A percentile compares a stretch with the other conserved stretches of the same genome.
Evolutionary conservation across 495 filamentous ascomycete species (phyloP).

Genomic region (Evansstolkia leycettana): DNA sequence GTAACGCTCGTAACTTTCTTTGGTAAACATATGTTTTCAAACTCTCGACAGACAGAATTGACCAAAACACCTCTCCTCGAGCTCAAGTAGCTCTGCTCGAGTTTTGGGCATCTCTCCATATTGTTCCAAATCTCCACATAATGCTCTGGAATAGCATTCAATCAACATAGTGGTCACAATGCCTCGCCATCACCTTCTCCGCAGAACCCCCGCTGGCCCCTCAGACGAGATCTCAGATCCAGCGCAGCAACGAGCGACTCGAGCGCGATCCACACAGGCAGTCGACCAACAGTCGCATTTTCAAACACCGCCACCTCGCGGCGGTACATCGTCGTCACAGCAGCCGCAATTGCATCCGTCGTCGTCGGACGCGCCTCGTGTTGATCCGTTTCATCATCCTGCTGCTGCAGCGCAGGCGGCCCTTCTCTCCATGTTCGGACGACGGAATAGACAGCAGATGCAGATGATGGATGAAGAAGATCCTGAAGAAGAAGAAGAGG

Average conservation of each 20-base stretch:
- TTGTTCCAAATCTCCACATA: no score
- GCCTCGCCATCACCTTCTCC: conserved; percentile 15
- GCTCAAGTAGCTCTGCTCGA: no score
- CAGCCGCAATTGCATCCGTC: conserved; percentile 13
- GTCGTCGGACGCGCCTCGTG: no score
- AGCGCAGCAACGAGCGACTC: conserved; percentile 5
- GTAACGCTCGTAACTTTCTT: not conserved
- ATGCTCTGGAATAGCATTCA: not conserved
- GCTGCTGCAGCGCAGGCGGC: conserved; percentile 15
- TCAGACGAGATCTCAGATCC: conserved; percentile 1
- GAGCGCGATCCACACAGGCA: conserved; percentile 5
- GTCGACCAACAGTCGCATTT: conserved; percentile 16
- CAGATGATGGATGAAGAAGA: conserved; percentile 22
- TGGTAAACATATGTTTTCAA: not conserved
- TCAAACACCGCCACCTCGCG: conserved; percentile 24
- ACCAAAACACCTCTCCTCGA: not conserved
- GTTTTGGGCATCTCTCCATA: no score
- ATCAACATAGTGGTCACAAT: conserved; percentile 5
- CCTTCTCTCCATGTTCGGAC: conserved; percentile 23
- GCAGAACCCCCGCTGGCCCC: conserved; percentile 10
- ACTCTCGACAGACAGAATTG: not conserved
- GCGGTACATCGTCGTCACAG: conserved; percentile 11
- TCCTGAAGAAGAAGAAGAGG: conserved; percentile 28
- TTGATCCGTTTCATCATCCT: no score
- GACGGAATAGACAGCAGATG: conserved; percentile 8